These are phyloP conservation scores for Monilinia polystroma DNA, from an alignment of 2,329 filamentous ascomycete genomes.

Conservation along the genomic window DNA sequence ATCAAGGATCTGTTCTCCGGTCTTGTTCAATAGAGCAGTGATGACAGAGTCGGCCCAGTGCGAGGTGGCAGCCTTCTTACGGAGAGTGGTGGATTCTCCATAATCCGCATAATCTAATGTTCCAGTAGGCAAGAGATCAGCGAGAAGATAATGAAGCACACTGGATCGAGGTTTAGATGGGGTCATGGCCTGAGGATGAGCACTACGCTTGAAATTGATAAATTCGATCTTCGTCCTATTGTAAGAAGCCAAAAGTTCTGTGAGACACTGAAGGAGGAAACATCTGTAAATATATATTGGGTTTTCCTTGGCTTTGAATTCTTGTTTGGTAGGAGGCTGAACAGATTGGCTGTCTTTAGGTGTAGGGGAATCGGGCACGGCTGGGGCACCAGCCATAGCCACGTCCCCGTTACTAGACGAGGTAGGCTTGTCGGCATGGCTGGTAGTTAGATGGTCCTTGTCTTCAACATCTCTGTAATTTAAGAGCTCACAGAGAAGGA, in stretches of 20 bases:
- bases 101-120: constrained; percentile 68
- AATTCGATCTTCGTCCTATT: constrained; percentile 96
- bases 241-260: constrained; percentile 88
- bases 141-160: constrained; percentile 90
- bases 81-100: constrained; percentile 70
- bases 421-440: constrained; percentile 27
- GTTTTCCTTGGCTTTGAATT: constrained; percentile 89
- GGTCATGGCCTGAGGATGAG: constrained; percentile 74
- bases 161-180: constrained; percentile 92
- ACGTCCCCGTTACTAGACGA: constrained; percentile 33
- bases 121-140: constrained; percentile 66
- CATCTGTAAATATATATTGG: constrained; percentile 96
- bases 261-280: constrained; percentile 88
- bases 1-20: constrained; percentile 69
- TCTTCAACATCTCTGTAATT: constrained; percentile 93
- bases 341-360: constrained; percentile 30
- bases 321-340: constrained; percentile 66
- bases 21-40: constrained; percentile 84
- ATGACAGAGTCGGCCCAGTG: constrained; percentile 83
- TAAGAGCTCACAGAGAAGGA: constrained; percentile 85
- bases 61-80: constrained; percentile 84
- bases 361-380: constrained; percentile 40
- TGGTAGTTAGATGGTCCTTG: constrained; percentile 56
- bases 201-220: constrained; percentile 96
- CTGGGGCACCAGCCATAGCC: constrained; percentile 30